These are phyloP conservation scores for Corynespora cassiicola DNA, from an alignment of 2,329 filamentous ascomycete species.

Conservation along the genomic window DNA sequence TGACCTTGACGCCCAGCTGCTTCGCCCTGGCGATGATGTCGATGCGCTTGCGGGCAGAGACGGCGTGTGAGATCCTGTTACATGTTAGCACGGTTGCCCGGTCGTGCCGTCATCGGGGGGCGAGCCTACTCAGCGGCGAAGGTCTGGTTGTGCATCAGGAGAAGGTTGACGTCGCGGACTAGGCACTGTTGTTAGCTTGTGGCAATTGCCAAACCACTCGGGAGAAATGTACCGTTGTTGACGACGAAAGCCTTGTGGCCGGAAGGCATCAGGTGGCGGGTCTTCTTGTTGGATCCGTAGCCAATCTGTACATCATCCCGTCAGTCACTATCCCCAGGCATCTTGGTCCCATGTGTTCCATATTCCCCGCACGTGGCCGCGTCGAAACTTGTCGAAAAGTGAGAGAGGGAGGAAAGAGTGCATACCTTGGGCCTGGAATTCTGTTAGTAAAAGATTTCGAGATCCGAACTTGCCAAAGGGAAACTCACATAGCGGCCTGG, in stretches of 20 bases:
- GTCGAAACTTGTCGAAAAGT: too few species aligned
- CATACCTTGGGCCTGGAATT: conserved; percentile 99
- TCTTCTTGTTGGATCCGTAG: conserved; percentile 99
- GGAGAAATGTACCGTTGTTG: conserved; percentile 70
- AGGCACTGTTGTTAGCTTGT: conserved; percentile 43
- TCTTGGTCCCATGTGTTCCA: not conserved
- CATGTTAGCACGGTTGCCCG: conserved; percentile 13
- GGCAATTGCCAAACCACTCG: not conserved
- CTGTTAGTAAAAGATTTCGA: too few species aligned
- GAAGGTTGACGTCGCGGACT: conserved; percentile 87
- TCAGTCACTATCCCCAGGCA: conserved; percentile 42
- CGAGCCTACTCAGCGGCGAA: conserved; percentile 93
- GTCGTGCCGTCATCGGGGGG: not conserved
- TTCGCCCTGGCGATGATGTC: conserved; percentile 97
- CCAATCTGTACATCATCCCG: conserved; percentile 73
- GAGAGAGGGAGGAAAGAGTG: conserved; percentile 10
- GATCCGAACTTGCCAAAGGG: too few species aligned
- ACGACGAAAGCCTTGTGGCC: conserved; percentile 99
- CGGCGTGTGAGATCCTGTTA: conserved; percentile 90
- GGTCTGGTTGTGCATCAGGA: conserved; percentile 99
- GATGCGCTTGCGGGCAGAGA: conserved; percentile 98
- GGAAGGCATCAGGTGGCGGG: conserved; percentile 96
- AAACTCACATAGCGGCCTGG: conserved; percentile 92
- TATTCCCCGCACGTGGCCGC: not conserved
- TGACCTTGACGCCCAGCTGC: conserved; percentile 99